phyloP scores from a whole-genome alignment of 345 rosid genomes.

The Rhizophora apiculata region DNA sequence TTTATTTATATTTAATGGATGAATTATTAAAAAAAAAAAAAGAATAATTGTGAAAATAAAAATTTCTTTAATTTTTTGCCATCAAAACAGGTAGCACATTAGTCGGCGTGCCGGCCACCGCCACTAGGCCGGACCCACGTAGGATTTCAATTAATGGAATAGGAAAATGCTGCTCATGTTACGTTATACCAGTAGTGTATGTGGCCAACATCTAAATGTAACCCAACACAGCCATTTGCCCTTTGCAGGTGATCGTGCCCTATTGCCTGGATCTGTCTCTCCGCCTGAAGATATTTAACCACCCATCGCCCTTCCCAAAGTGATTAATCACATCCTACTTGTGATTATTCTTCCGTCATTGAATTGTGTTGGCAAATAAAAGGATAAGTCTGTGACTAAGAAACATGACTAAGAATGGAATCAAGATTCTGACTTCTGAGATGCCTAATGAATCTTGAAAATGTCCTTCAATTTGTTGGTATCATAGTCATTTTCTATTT shows the following conservation, averaged over 20 bases:
- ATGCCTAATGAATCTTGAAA: conserved; percentile 1
- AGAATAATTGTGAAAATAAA: too few relatives aligned
- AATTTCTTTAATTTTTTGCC: too few relatives aligned
- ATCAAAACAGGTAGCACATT: too few relatives aligned
- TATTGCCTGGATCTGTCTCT: conserved; percentile 12
- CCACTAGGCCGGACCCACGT: too few relatives aligned
- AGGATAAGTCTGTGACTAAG: too few relatives aligned
- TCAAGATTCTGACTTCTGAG: background rate
- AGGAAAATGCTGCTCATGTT: too few relatives aligned
- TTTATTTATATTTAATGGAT: too few relatives aligned
- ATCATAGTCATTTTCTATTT: conserved; percentile 13
- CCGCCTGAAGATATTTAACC: conserved; percentile 20
- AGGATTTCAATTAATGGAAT: too few relatives aligned
- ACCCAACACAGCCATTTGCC: conserved; percentile 31
- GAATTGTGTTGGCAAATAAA: background rate
- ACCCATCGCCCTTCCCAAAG: background rate
- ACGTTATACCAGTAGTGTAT: too few relatives aligned
- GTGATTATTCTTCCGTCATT: background rate
- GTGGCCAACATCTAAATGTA: background rate
- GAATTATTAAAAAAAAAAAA: too few relatives aligned
- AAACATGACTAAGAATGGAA: background rate
- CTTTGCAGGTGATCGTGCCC: conserved; percentile 13
- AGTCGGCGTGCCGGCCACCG: too few relatives aligned
- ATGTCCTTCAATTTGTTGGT: conserved; percentile 12
- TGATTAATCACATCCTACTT: background rate